Conservation (phyloP, 495 filamentous ascomycete species). For the Letharia columbiana region DNA sequence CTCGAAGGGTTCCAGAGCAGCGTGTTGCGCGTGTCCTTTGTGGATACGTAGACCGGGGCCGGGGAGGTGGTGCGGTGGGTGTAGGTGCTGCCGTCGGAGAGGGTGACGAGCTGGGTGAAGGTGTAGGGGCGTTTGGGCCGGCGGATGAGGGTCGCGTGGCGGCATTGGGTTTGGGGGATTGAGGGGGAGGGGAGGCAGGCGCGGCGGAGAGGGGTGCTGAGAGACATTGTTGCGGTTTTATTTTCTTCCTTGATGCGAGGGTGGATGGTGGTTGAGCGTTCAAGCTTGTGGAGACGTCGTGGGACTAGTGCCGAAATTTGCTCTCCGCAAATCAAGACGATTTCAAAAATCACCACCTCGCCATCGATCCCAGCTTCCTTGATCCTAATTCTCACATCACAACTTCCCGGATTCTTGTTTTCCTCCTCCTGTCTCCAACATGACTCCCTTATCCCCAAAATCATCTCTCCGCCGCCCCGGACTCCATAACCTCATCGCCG, state of each 20-base stretch:
- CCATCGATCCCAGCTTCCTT: too few species aligned
- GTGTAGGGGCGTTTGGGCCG: constrained; percentile 87
- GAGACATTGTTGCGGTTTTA: constrained; percentile 28
- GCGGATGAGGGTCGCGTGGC: constrained; percentile 81
- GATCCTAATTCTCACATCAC: too few species aligned
- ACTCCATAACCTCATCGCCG: too few species aligned
- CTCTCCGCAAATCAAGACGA: too few species aligned
- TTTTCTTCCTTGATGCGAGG: background rate
- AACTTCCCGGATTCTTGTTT: too few species aligned
- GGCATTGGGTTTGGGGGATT: constrained; percentile 29
- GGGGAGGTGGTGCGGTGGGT: constrained; percentile 84
- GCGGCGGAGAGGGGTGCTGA: constrained; percentile 40
- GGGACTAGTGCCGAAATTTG: too few species aligned
- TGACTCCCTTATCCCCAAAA: too few species aligned
- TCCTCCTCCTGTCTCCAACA: too few species aligned
- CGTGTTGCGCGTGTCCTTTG: constrained; percentile 82
- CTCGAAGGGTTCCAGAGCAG: constrained; percentile 81
- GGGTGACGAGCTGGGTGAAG: constrained; percentile 91
- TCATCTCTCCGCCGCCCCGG: too few species aligned
- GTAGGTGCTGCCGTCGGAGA: constrained; percentile 86
- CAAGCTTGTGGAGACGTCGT: background rate
- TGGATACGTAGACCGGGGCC: constrained; percentile 60
- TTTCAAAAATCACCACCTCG: too few species aligned
- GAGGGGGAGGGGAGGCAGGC: constrained; percentile 23
- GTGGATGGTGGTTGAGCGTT: background rate